Conservation (phyloP, 2,329 filamentous ascomycete species). For the Venturia carpophila region DNA sequence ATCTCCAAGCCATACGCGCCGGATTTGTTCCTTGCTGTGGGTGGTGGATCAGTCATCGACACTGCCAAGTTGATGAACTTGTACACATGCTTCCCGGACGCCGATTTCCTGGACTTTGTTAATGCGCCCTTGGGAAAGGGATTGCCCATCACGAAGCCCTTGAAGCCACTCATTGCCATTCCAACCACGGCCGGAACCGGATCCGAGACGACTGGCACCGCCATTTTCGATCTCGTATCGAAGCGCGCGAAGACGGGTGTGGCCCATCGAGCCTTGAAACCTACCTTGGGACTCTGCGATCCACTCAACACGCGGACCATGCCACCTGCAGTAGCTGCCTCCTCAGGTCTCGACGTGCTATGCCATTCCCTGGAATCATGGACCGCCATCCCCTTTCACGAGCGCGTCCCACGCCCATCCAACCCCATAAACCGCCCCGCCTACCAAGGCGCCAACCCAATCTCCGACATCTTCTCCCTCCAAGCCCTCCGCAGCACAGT, state of each 20-base stretch:
- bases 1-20: constrained; percentile 73
- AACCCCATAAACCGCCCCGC: constrained; percentile 89
- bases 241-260: constrained; percentile 93
- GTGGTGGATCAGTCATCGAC: constrained; percentile 89
- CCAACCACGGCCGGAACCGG: constrained; percentile 82
- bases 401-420: constrained; percentile 71
- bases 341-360: constrained; percentile 86
- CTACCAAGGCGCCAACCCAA: constrained; percentile 96
- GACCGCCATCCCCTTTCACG: constrained; percentile 92
- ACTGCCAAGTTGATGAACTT: constrained; percentile 99
- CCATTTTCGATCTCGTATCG: constrained; percentile 90
- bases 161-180: constrained; percentile 72
- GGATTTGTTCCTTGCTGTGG: constrained; percentile 89
- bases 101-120: constrained; percentile 94
- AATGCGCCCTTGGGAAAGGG: constrained; percentile 90
- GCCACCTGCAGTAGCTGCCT: constrained; percentile 87
- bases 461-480: constrained; percentile 93
- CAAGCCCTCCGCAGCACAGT: constrained; percentile 75
- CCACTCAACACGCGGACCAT: constrained; percentile 91
- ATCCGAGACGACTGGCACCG: constrained; percentile 92
- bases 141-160: constrained; percentile 59
- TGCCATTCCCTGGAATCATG: constrained; percentile 94
- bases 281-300: constrained; percentile 79
- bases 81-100: constrained; percentile 82
- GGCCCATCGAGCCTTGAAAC: constrained; percentile 90